Evolutionary conservation across 208 protist genomes (phyloP), one percentile per base, ranked within the genome.

Genomic region (Wallacemonas sp.): DNA sequence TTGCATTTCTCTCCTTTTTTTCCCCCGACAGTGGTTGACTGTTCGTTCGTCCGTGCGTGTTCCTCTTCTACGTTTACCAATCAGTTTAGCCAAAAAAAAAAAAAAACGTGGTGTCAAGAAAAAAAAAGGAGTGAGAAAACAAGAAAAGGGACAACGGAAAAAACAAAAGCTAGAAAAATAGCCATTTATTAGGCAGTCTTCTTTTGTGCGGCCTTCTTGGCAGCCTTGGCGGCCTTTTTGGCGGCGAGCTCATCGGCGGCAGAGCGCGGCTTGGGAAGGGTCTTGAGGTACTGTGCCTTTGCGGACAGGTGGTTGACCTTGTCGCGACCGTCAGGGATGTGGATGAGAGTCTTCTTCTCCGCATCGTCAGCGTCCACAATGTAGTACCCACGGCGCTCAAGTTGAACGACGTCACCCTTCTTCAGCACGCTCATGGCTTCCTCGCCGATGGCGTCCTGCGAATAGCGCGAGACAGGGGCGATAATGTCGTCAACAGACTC

Each of bases 321-420:
- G 49, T 94, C 88, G 47, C 90, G 87, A 17, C 90, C 92, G 61
- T 97, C 88, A 8, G 90, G 88, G 66, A 97, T 94, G 62, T 64
- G 60, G 62, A 94, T 94, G 46, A 96, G 72, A 36, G 86, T 80
- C 73, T 90, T 92, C 38, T 68, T 76, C 17, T 65, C 60, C 21
- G 60, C 65, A 23, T 83, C 75, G 29, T 75, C 57, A 36, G 71
- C 65, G 72, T 99, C 98, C 38, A 94, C 86, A 74, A 99, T 99
- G 85, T 98, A 99, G 85, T 98, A 99, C 68, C 98, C 98, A 24
- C 93, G 86, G 64, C 99, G 89, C 80, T 99, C 96, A 23, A 99
- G 72, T 82, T 99, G 99, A 24, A 99, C 71, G 38, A 90, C 90
- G 56, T 99, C 91, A 52, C 96, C 92, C 55, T 92, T 87, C 74